Evolutionary conservation across 305 asterid species (phyloP).

Genomic region (Plantago coronopus): DNA sequence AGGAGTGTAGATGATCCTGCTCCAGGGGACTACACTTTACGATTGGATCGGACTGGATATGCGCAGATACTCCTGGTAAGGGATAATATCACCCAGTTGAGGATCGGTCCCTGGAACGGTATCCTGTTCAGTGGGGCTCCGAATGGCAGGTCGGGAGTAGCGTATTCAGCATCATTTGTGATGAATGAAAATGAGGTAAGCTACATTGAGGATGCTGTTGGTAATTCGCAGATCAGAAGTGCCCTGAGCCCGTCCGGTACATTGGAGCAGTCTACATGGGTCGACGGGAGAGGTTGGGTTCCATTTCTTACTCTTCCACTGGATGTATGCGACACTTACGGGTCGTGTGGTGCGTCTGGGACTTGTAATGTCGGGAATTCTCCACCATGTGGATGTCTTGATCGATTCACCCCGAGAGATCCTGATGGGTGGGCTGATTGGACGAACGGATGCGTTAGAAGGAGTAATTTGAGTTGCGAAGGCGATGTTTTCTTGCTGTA

Average conservation of each 20-base stretch:
- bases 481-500: constrained; percentile 34
- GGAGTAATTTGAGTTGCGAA: constrained; percentile 20
- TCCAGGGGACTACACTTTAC: constrained; percentile 18
- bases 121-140: constrained; percentile 22
- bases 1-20: constrained; percentile 26
- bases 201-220: background rate
- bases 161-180: background rate
- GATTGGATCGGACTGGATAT: constrained; percentile 33
- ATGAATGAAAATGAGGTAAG: constrained; percentile 22
- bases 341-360: constrained; percentile 30
- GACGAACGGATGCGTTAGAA: constrained; percentile 28
- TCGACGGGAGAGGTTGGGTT: constrained; percentile 21
- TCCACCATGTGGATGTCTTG: constrained; percentile 24
- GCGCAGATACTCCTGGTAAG: constrained; percentile 19
- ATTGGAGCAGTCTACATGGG: constrained; percentile 27
- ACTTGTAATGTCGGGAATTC: constrained; percentile 21
- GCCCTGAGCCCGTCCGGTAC: constrained; percentile 20
- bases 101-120: constrained; percentile 40
- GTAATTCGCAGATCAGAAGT: constrained; percentile 19
- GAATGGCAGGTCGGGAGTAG: background rate
- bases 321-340: constrained; percentile 32
- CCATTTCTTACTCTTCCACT: constrained; percentile 12
- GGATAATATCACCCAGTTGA: background rate
- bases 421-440: constrained; percentile 23
- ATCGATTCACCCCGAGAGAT: constrained; percentile 22